Base-by-base conservation (phyloP, 2,329 filamentous ascomycete species). In the Nothophaeocryptopus gaeumannii region DNA sequence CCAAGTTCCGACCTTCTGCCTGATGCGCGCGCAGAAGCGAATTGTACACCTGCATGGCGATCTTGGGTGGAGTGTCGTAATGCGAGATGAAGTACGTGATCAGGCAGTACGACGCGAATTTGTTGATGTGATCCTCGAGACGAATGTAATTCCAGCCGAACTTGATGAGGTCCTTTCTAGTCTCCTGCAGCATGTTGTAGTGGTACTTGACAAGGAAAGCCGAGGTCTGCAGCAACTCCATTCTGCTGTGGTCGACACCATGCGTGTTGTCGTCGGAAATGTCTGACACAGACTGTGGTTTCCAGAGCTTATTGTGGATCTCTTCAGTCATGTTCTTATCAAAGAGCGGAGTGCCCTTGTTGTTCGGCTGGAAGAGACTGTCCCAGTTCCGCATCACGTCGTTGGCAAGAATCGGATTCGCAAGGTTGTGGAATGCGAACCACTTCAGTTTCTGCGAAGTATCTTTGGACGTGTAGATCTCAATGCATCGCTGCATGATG, bases 81-180 rank as follows among this genome's bases (percentile, higher is more conserved):
- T 95, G 88, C 0, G 89, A 89, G 62, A 99, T 96, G 73, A 99
- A 99, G 70, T 96, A 99, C 2, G 89, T 90, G 54, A 99, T 95
- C 5, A 99, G 83, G 5, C 96, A 92, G 63, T 99, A 99, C 2
- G 93, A 91, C 0, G 92, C 93, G 68, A 97, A 93, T 70, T 99
- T 99, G 76, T 97, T 99, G 74, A 99, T 96, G 50, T 96, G 88
- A 69, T 99, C 93, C 65, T 99, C 95, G n/a, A 99, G 80, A 16
- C 89, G 84, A 63, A 99, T 99, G 66, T 96, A 97, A 13, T 91
- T 96, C 93, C 93, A 99, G 2, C 90, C 91, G 70, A 97, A 99
- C 71, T 96, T 97, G 65, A 99, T 99, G 55, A 99, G 92, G 58
- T 99, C 93, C 70, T 99, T 99, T 33, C 95, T 84, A 2, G 89